Evolutionary conservation across 495 filamentous ascomycete genomes (phyloP), one percentile per base, ranked within the genome.

Genomic region (Talaromyces ruber): DNA sequence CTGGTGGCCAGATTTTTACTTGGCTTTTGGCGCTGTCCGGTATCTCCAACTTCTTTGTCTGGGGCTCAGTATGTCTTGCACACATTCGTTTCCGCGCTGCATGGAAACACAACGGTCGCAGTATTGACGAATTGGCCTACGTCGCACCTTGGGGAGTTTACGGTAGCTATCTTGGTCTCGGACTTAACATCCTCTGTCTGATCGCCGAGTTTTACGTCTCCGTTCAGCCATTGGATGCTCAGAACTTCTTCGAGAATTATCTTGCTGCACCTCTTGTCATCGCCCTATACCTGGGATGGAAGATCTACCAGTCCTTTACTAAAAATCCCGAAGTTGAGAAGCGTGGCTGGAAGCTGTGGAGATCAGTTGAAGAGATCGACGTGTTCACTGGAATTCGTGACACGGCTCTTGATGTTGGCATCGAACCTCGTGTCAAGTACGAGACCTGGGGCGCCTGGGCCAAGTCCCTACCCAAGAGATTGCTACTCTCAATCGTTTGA

Each of bases 71-170:
- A 71, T 87, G 83, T 72, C 67, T 89, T 14, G 81, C 87, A 2
- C 89, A 92, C 66, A 89, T 93, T 68, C 84, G 88, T 26, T 90
- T 91, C 82, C 84, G 89, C 21, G 69, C 72, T 21, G 88, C 75
- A 63, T 83, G 81, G 82, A 66, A 65, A 29, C 62, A 70, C 71
- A 73, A 84, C 51, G 86, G 85, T 29, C 82, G 80, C 63, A 73
- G 73, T n/a, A 62, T 88, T 0, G 85, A 89, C 29, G 88, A 93
- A 70, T 81, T 94, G 25, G 86, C 88, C 1, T 94, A 85, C 75
- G 71, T 78, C 61, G 84, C 90, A 12, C 68, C 81, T 18, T 80
- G 82, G 50, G 90, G 90, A 58, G 77, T 90, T 6, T 82, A 74
- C 32, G 90, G 90, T 62, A 88, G 84, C 26, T 91, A 72, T 58